Evolutionary conservation across 2,329 filamentous ascomycete genomes (phyloP).

Genomic region (Teratosphaeria viscida): DNA sequence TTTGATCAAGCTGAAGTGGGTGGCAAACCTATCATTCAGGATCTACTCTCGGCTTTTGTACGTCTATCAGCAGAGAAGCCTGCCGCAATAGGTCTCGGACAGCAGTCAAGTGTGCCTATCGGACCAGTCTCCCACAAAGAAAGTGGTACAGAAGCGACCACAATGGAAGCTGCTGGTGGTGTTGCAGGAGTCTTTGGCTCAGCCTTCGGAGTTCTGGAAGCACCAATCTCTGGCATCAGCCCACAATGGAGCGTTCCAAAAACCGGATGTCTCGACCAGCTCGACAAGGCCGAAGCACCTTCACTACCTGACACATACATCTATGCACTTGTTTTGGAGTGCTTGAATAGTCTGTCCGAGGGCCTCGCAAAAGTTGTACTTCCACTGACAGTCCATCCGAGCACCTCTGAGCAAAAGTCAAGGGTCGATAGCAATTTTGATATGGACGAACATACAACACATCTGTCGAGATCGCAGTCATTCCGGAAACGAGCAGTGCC

Average conservation of each 20-base stretch:
- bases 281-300: constrained; percentile 84
- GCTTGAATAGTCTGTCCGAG: constrained; percentile 82
- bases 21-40: constrained; percentile 66
- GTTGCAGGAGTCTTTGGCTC: constrained; percentile 78
- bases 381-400: constrained; percentile 61
- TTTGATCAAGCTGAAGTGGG: constrained; percentile 62
- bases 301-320: constrained; percentile 82
- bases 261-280: constrained; percentile 81
- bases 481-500: constrained; percentile 68
- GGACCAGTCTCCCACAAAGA: constrained; percentile 47
- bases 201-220: constrained; percentile 54
- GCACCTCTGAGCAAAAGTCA: constrained; percentile 34
- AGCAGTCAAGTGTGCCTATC: constrained; percentile 74
- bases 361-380: constrained; percentile 87
- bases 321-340: constrained; percentile 79
- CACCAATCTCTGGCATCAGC: constrained; percentile 66
- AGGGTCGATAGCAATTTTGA: constrained; percentile 21
- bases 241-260: constrained; percentile 82
- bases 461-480: constrained; percentile 46
- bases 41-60: constrained; percentile 81
- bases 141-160: constrained; percentile 65
- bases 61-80: constrained; percentile 86
- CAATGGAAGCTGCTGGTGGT: constrained; percentile 69
- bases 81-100: constrained; percentile 72
- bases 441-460: constrained; percentile 1